Base-by-base conservation (phyloP, 1,284 basidiomycete species). In the Rhodotorula sp. region DNA sequence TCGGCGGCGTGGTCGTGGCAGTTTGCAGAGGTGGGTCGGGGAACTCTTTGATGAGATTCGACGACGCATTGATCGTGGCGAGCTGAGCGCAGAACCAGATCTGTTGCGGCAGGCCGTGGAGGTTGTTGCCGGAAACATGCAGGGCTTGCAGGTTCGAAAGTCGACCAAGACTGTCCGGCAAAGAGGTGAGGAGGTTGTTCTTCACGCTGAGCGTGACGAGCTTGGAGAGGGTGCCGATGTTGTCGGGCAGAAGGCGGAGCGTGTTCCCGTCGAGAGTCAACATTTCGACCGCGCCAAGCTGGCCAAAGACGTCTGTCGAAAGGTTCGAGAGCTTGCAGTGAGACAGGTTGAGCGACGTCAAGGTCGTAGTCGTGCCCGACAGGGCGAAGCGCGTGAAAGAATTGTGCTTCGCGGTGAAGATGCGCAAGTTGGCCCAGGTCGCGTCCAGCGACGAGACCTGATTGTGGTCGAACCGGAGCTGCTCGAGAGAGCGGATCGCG, bases 71-170 rank as follows among this genome's bases (percentile, higher is more conserved):
- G 79, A 99, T 85, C 57, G 86, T 83, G 60, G 82, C 81, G 58
- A 99, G 83, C 8, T 85, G 87, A 0, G 87, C 84, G 80, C 95
- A 98, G 57, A 88, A 85, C 96, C 96, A 99, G 8, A 99, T 81
- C 45, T 86, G 84, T 22, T 82, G 82, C 0, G 94, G 93, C 0
- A 98, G 82, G 74, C 89, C 87, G 29, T 85, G 87, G 62, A 99
- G 83, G 76, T 91, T 91, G 82, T 99, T 99, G 80, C 94, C 95
- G 79, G 96, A 95, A 5, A 90, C 88, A 76, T 96, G 91, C 56
- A 98, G 84, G 6, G 82, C 83, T 74, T 88, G 86, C n/a, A 99
- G 85, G 64, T 87, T 88, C 80, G 87, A 86, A 65, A 99, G 83
- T 24, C 84, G 83, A 37, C 93, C 93, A 62, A 99, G 88, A 53